Conservation (phyloP, 1,284 basidiomycete genomes). For the Sphagnurus paluster region DNA sequence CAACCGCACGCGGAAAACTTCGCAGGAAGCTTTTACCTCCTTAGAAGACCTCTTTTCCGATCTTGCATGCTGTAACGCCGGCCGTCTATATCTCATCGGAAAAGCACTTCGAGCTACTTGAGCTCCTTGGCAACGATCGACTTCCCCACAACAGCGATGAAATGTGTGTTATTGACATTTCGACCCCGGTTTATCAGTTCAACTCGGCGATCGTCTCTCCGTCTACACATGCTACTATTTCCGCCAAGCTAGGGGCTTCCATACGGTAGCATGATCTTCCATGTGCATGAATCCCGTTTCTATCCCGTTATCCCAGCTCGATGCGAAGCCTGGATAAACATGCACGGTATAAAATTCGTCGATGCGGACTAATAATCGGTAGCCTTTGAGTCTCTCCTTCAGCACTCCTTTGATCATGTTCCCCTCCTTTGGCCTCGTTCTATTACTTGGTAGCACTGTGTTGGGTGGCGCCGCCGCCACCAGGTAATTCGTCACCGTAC, state of each 20-base stretch:
- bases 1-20: no score
- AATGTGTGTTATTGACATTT: neutral
- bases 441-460: slow-evolving; percentile 13
- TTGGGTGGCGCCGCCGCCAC: slow-evolving; percentile 8
- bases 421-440: slow-evolving; percentile 5
- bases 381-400: neutral
- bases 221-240: neutral
- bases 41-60: no score
- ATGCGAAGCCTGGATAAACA: neutral
- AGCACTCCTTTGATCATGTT: slow-evolving; percentile 10
- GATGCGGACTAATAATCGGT: neutral
- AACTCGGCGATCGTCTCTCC: neutral
- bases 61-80: neutral
- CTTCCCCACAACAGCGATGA: neutral
- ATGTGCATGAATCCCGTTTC: neutral
- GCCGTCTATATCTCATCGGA: neutral
- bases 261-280: neutral
- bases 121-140: slow-evolving; percentile 1
- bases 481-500: slow-evolving; percentile 6
- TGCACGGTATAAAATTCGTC: neutral
- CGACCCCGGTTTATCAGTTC: neutral
- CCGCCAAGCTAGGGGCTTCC: neutral
- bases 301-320: neutral
- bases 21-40: no score
- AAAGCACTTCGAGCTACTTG: no score